Conservation (phyloP, 2,329 filamentous ascomycete species). For the Trichoderma polysporum region DNA sequence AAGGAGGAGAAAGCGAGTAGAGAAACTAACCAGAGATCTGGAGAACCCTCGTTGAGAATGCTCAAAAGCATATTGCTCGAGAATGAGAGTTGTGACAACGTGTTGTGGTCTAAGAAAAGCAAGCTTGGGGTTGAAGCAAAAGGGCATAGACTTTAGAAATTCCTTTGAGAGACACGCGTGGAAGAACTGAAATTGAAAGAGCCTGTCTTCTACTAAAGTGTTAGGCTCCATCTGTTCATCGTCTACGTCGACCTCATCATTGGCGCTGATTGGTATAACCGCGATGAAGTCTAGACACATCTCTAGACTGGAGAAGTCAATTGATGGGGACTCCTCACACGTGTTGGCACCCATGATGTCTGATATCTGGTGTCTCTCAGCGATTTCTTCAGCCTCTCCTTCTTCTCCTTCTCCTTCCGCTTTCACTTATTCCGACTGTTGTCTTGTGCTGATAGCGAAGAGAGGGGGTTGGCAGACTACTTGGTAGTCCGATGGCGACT, state of each 20-base stretch:
- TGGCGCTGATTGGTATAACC: not conserved
- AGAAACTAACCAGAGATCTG: constrained; percentile 51
- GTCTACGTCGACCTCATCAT: not conserved
- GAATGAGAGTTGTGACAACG: constrained; percentile 56
- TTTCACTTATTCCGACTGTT: not conserved
- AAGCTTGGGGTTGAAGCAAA: constrained; percentile 62
- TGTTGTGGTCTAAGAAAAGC: constrained; percentile 68
- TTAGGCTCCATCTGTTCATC: not conserved
- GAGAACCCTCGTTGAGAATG: constrained; percentile 51
- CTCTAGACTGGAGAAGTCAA: not conserved
- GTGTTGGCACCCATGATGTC: not conserved
- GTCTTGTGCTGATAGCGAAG: not conserved
- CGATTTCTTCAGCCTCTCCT: not conserved
- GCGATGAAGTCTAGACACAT: not conserved
- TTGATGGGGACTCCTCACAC: not conserved
- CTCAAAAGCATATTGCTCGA: constrained; percentile 56
- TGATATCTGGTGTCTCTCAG: not conserved
- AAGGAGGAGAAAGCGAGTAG: not conserved
- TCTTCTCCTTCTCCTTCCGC: not conserved
- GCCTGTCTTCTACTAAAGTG: not conserved
- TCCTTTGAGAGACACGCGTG: not conserved
- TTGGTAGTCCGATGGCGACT: not conserved
- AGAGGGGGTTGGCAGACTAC: not conserved
- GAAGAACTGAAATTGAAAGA: constrained; percentile 1
- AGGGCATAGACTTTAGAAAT: constrained; percentile 49